phyloP scores from a whole-genome alignment of 371 early-diverging fungal genomes.

The Rhizopus sp. region DNA sequence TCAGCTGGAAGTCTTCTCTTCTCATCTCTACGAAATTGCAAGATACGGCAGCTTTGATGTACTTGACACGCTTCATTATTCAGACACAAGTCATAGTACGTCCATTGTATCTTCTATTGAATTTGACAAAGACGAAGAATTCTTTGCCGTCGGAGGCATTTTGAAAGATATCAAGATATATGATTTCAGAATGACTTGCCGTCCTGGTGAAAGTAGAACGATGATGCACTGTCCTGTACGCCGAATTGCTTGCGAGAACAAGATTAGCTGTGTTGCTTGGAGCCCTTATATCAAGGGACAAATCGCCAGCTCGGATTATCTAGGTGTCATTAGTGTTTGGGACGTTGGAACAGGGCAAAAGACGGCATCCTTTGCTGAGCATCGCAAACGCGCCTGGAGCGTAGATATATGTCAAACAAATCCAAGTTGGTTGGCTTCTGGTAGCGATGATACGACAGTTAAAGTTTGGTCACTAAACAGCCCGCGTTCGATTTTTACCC shows the following conservation, averaged over 20 bases:
- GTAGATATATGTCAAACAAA: constrained; percentile 80
- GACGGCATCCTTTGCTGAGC: constrained; percentile 73
- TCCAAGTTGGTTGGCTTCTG: constrained; percentile 80
- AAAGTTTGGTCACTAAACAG: constrained; percentile 88
- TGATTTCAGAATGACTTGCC: constrained; percentile 67
- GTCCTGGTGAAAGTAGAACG: constrained; percentile 17
- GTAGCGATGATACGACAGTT: constrained; percentile 87
- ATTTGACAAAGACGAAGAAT: constrained; percentile 89
- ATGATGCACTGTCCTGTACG: constrained; percentile 67
- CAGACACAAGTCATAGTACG: constrained; percentile 51
- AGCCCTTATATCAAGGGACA: constrained; percentile 81
- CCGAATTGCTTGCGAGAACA: constrained; percentile 59
- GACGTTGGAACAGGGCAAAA: constrained; percentile 71
- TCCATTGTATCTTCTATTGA: constrained; percentile 92
- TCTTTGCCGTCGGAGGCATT: constrained; percentile 93
- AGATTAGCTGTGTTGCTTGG: constrained; percentile 88
- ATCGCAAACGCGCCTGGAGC: constrained; percentile 90
- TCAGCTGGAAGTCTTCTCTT: constrained; percentile 51
- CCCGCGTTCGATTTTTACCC: constrained; percentile 67
- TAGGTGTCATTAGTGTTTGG: constrained; percentile 86
- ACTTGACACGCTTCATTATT: constrained; percentile 77
- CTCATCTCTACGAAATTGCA: constrained; percentile 70
- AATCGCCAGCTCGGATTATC: constrained; percentile 87
- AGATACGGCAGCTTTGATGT: constrained; percentile 64
- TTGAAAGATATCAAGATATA: constrained; percentile 89